These are phyloP conservation scores for Penicillium griseofulvum DNA, from an alignment of 2,329 filamentous ascomycete genomes.

Conservation along the genomic window DNA sequence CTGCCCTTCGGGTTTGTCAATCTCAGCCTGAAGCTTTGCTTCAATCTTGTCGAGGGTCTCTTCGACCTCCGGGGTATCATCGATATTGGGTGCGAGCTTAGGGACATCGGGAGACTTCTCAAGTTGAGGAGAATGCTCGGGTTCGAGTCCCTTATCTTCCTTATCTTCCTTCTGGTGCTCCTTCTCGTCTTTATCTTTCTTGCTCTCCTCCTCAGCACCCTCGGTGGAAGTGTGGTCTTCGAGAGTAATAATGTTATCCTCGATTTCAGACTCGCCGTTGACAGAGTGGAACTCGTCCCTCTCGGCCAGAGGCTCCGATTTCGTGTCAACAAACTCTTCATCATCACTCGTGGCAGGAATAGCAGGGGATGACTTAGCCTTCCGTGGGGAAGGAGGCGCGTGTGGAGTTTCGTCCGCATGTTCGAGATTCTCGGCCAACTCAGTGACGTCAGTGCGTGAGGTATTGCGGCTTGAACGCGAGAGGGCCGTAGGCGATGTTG, in stretches of 20 bases:
- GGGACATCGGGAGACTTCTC: not conserved
- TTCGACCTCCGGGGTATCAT: constrained; percentile 4
- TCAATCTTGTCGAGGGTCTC: constrained; percentile 8
- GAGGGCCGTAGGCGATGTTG: constrained; percentile 25
- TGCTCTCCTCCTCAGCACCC: not conserved
- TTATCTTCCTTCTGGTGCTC: not conserved
- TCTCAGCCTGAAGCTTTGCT: not conserved
- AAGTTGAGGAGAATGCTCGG: not conserved
- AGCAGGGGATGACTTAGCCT: constrained; percentile 18
- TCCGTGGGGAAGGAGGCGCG: constrained; percentile 13
- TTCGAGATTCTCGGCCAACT: constrained; percentile 20
- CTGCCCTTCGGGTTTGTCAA: constrained; percentile 1
- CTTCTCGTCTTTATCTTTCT: not conserved
- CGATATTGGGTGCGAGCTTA: not conserved
- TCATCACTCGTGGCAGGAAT: constrained; percentile 25
- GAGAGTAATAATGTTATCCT: constrained; percentile 4
- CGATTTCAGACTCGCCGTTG: constrained; percentile 29
- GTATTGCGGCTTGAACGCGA: constrained; percentile 27
- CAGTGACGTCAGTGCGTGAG: constrained; percentile 19
- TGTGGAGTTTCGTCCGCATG: constrained; percentile 8
- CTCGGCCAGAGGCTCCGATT: constrained; percentile 13
- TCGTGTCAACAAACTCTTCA: constrained; percentile 18
- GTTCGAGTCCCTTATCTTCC: not conserved
- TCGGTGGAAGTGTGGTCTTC: not conserved
- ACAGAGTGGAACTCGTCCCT: constrained; percentile 46